These are phyloP conservation scores for Barnettozyma botsteinii DNA, from an alignment of 805 yeast species.

Conservation along the genomic window DNA sequence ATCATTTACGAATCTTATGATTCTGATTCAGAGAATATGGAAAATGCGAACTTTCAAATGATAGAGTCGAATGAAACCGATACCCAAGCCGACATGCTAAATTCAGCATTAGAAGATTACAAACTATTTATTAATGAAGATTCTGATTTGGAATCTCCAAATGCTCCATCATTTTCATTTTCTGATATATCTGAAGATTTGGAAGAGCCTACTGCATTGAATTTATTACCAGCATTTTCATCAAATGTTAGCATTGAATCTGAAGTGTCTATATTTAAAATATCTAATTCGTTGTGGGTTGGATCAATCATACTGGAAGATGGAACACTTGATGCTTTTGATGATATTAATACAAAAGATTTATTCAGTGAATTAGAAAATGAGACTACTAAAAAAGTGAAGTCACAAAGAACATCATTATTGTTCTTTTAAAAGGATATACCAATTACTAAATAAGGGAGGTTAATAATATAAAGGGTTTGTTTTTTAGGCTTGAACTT, in stretches of 20 bases:
- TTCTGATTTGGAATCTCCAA: not conserved
- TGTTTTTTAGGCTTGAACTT: too few species aligned
- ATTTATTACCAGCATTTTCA: conserved; percentile 13
- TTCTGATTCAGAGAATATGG: not conserved
- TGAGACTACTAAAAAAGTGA: not conserved
- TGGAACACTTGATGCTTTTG: conserved; percentile 8
- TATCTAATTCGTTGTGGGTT: conserved; percentile 23
- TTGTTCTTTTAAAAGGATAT: conserved; percentile 12
- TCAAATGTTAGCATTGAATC: conserved; percentile 14
- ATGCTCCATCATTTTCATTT: not conserved
- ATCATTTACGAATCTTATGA: not conserved
- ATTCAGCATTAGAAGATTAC: conserved; percentile 20
- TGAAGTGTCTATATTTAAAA: conserved; percentile 13
- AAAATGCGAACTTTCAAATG: too few species aligned
- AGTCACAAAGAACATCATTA: conserved; percentile 19
- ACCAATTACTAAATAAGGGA: too few species aligned
- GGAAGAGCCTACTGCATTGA: not conserved
- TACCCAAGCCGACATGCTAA: conserved; percentile 5
- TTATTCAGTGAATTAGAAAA: conserved; percentile 12
- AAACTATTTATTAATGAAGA: conserved; percentile 15
- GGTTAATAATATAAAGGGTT: too few species aligned
- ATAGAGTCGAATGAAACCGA: too few species aligned
- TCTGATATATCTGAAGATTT: not conserved
- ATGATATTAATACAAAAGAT: conserved; percentile 12
- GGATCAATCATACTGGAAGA: conserved; percentile 12